phyloP scores from a whole-genome alignment of 495 filamentous ascomycete species.

The Podospora comata region DNA sequence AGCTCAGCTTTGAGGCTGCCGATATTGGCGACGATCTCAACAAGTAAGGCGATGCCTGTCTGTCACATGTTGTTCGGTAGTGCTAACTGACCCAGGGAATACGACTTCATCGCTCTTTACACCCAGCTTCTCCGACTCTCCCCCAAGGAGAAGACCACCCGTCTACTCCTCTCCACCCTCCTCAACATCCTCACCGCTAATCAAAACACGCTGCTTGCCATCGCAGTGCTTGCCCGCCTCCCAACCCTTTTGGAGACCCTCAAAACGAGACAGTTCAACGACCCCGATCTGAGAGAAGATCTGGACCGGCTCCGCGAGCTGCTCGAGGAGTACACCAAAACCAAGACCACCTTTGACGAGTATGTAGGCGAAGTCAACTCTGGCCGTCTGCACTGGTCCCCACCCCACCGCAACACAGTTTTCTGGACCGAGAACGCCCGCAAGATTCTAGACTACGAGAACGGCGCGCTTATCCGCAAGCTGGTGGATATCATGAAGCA shows the following conservation, averaged over 20 bases:
- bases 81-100: slow-evolving; percentile 57
- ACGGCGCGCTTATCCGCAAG: slow-evolving; percentile 74
- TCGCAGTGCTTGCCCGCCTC: slow-evolving; percentile 76
- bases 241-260: slow-evolving; percentile 79
- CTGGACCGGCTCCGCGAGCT: slow-evolving; percentile 69
- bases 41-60: slow-evolving; percentile 54
- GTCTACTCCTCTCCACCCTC: slow-evolving; percentile 83
- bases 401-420: slow-evolving; percentile 80
- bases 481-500: slow-evolving; percentile 84
- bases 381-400: slow-evolving; percentile 91
- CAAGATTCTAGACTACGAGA: slow-evolving; percentile 79
- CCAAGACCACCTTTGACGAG: slow-evolving; percentile 95
- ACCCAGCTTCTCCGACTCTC: slow-evolving; percentile 85
- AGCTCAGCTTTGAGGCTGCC: slow-evolving; percentile 86
- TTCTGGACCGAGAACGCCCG: slow-evolving; percentile 98
- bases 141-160: slow-evolving; percentile 96
- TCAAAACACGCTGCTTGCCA: slow-evolving; percentile 71
- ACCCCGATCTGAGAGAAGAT: slow-evolving; percentile 86
- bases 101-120: slow-evolving; percentile 88
- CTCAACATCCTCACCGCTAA: slow-evolving; percentile 80
- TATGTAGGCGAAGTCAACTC: slow-evolving; percentile 87
- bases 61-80: not conserved
- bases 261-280: slow-evolving; percentile 75
- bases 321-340: slow-evolving; percentile 90
- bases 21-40: slow-evolving; percentile 83